Evolutionary conservation across 129 eudicot species (phyloP).

Genomic region (Kitagawia praeruptora): DNA sequence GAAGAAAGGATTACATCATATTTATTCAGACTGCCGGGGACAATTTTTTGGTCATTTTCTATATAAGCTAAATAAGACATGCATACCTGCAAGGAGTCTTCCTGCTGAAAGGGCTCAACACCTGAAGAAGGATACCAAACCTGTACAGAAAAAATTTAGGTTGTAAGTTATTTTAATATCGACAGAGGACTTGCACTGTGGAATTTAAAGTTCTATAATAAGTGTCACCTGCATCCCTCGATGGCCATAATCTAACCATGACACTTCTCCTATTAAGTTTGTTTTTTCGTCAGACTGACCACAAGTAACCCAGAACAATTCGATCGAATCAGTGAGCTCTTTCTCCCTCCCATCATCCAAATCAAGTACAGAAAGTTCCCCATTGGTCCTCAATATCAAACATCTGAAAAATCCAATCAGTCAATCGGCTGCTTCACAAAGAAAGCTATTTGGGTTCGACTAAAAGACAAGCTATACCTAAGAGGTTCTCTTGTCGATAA

Average conservation of each 20-base stretch:
- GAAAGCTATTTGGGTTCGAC: neutral
- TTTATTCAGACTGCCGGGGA: neutral
- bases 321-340: conserved; percentile 89
- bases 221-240: conserved; percentile 93
- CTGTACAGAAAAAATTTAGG: conserved; percentile 49
- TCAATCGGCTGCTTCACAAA: conserved; percentile 10
- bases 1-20: neutral
- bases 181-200: neutral
- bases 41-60: too few relatives aligned
- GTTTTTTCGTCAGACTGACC: conserved; percentile 76
- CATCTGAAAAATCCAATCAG: conserved; percentile 40
- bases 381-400: conserved; percentile 79
- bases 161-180: conserved; percentile 19
- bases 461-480: conserved; percentile 40
- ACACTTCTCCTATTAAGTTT: conserved; percentile 86
- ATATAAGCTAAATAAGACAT: neutral
- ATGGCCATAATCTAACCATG: conserved; percentile 96
- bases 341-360: conserved; percentile 90
- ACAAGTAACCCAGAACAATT: conserved; percentile 98
- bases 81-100: conserved; percentile 95
- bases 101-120: conserved; percentile 84
- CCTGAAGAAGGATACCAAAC: conserved; percentile 99
- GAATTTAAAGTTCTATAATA: conserved; percentile 11
- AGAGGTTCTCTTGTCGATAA: conserved; percentile 55
- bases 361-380: conserved; percentile 91